Evolutionary conservation across 495 filamentous ascomycete genomes (phyloP).

Genomic region (Aspergillus taichungensis): DNA sequence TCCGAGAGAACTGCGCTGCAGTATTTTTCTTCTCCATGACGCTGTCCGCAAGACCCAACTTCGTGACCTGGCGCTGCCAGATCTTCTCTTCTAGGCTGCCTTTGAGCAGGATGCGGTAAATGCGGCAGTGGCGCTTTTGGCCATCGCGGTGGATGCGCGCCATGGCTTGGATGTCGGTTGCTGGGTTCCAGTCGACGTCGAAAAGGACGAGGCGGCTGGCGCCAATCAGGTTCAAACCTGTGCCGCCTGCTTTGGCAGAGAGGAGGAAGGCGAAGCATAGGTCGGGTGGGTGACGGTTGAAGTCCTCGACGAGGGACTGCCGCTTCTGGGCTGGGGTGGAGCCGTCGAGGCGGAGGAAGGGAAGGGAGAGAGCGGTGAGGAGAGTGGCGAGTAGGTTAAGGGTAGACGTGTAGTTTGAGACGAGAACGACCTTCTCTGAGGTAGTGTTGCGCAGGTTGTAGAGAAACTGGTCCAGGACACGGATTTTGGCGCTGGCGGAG

Average conservation of each 20-base stretch:
- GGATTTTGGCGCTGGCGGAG: constrained; percentile 59
- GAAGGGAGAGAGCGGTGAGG: constrained; percentile 52
- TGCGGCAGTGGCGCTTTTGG: constrained; percentile 60
- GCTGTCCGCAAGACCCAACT: constrained; percentile 59
- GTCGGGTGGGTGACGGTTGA: constrained; percentile 53
- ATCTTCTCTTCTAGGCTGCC: constrained; percentile 79
- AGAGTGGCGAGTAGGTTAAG: constrained; percentile 60
- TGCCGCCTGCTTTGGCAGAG: constrained; percentile 69
- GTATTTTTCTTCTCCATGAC: constrained; percentile 57
- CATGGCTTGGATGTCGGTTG: constrained; percentile 79
- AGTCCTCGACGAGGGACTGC: constrained; percentile 66
- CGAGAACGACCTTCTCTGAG: constrained; percentile 67
- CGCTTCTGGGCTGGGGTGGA: constrained; percentile 59
- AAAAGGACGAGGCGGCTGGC: constrained; percentile 69
- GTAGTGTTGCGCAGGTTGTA: constrained; percentile 52
- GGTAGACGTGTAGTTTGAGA: constrained; percentile 76
- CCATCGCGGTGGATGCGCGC: constrained; percentile 74
- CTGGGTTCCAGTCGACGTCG: constrained; percentile 79
- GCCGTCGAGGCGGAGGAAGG: constrained; percentile 66
- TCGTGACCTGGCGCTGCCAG: constrained; percentile 72
- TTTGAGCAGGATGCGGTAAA: constrained; percentile 65
- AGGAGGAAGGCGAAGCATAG: constrained; percentile 67
- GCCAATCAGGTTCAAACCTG: constrained; percentile 70
- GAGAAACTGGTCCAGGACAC: constrained; percentile 61
- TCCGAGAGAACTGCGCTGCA: constrained; percentile 50